Evolutionary conservation across 75 land plant species (phyloP).

Genomic region (Azolla pinnata): DNA sequence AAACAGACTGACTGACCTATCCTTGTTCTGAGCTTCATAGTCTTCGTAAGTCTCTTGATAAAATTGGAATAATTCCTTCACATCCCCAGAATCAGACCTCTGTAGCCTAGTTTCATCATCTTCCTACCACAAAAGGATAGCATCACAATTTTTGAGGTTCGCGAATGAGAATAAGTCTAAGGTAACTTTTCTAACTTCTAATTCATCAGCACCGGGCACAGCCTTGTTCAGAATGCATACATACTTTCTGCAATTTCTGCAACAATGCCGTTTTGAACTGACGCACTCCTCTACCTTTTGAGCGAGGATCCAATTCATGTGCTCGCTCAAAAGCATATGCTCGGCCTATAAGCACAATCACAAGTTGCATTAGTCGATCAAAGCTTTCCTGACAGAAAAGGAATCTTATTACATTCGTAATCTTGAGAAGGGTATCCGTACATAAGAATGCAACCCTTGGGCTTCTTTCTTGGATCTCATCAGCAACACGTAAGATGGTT

Average conservation of each 20-base stretch:
- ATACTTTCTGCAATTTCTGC: conserved; percentile 65
- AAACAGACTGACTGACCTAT: too few relatives aligned
- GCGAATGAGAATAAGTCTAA: too few relatives aligned
- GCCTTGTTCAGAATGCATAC: too few relatives aligned
- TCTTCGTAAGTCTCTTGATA: conserved; percentile 78
- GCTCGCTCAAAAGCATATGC: conserved; percentile 91
- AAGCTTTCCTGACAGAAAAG: too few relatives aligned
- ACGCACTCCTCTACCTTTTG: conserved; percentile 85
- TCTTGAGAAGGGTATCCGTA: conserved; percentile 24
- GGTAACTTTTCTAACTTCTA: too few relatives aligned
- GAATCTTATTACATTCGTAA: too few relatives aligned
- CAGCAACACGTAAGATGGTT: conserved; percentile 84
- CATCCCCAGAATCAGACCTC: conserved; percentile 71
- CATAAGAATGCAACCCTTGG: conserved; percentile 91
- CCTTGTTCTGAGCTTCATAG: conserved; percentile 85
- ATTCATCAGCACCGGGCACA: too few relatives aligned
- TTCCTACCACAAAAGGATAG: too few relatives aligned
- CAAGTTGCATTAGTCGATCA: too few relatives aligned
- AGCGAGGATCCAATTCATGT: conserved; percentile 72
- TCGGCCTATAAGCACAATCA: conserved; percentile 48
- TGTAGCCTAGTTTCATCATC: conserved; percentile 51
- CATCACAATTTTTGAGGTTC: too few relatives aligned
- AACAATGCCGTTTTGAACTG: conserved; percentile 82
- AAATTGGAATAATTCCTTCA: conserved; percentile 74
- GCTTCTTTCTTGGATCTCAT: conserved; percentile 66